Evolutionary conservation across 345 rosid species (phyloP).

Genomic region (Moringa oleifera): DNA sequence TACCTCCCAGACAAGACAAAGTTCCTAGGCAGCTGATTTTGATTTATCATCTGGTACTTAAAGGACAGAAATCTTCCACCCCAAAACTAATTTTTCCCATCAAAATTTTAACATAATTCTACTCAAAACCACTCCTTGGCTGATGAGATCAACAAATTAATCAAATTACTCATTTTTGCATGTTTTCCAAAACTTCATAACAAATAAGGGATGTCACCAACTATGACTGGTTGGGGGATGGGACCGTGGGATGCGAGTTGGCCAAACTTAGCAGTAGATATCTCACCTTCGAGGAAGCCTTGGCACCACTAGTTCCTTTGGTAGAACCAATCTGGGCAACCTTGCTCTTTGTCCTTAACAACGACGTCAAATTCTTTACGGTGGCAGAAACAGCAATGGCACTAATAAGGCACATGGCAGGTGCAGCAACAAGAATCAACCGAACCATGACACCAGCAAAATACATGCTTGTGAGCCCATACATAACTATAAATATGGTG

Average conservation of each 20-base stretch:
- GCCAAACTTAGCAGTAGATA: slow-evolving; percentile 1
- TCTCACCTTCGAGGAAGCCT: slow-evolving; percentile 83
- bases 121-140: no score
- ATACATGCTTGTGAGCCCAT: slow-evolving; percentile 98
- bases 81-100: no score
- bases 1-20: no score
- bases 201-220: neutral
- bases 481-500: slow-evolving; percentile 95
- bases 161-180: no score
- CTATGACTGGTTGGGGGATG: neutral
- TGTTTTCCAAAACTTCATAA: no score
- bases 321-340: slow-evolving; percentile 51
- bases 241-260: neutral
- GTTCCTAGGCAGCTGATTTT: no score
- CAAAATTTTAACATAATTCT: no score
- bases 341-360: slow-evolving; percentile 72
- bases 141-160: no score
- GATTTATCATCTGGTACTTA: no score
- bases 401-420: slow-evolving; percentile 93
- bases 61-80: no score
- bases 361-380: slow-evolving; percentile 65
- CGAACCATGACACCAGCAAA: slow-evolving; percentile 99
- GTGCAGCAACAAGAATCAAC: slow-evolving; percentile 93
- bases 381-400: slow-evolving; percentile 98
- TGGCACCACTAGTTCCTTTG: slow-evolving; percentile 63